Base-by-base conservation (phyloP, 768 basidiomycete genomes). In the Mycena haematopus region DNA sequence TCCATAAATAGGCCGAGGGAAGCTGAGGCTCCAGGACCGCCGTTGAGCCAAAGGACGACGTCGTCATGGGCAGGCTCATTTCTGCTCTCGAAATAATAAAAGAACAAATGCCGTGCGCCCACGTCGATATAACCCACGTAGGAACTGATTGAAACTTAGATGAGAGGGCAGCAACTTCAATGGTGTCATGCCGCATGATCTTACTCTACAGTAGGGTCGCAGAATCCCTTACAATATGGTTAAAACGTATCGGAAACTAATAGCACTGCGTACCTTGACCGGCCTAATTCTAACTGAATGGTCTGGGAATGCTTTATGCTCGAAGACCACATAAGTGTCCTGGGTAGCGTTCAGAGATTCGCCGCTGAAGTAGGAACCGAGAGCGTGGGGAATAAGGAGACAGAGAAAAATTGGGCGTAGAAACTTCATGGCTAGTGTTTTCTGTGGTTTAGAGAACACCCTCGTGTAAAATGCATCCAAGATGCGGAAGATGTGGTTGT, bases 31-130 rank as follows among this genome's bases (percentile, higher is more conserved):
- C 67, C 67, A 64, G 52, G 50, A 64, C 85, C 84, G 60, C 82
- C 82, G 56, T 81, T 80, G 46, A 76, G 76, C 79, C 79, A 79
- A 60, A 80, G 74, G n/a, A 80, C 69, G 51, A 79, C 72, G 24
- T 80, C 79, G 67, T 79, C 79, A 15, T 60, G 72, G 10, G 68
- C 70, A 35, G 80, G 80, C 40, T 78, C 69, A 36, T 70, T 73
- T 52, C 85, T 70, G 49, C 78, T 80, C 58, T 84, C 82, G 70
- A 82, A 84, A 70, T 85, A 86, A 73, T 83, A 84, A 74, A 86
- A 85, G 66, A 82, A 82, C 3, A 83, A 45, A 63, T 82, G 82
- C 11, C 80, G 75, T 8, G 81, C 80, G 60, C 80, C 71, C 38
- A 80, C 74, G 63, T 84, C 83, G 50, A 82, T 79, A 62, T 83